phyloP scores from a whole-genome alignment of 805 yeast species.

The Sugiyamaella chiloensis region DNA sequence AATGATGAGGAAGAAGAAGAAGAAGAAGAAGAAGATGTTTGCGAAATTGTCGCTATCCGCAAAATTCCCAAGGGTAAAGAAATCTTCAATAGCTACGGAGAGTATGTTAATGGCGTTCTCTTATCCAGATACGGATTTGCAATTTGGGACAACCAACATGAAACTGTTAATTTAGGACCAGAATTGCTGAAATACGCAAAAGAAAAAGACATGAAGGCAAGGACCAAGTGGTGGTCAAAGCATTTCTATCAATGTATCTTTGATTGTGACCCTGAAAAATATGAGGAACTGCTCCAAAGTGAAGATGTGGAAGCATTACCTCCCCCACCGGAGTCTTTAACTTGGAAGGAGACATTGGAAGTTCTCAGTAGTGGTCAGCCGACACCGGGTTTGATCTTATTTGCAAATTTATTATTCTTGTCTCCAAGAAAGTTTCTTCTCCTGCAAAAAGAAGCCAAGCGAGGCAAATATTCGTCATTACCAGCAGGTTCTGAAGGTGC shows the following conservation, averaged over 20 bases:
- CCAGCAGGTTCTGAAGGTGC: slow-evolving; percentile 12
- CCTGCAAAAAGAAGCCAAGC: slow-evolving; percentile 20
- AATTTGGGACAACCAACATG: slow-evolving; percentile 50
- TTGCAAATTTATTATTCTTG: slow-evolving; percentile 20
- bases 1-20: slow-evolving; percentile 27
- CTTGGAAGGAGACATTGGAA: slow-evolving; percentile 24
- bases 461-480: slow-evolving; percentile 16
- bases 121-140: slow-evolving; percentile 80
- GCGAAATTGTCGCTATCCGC: slow-evolving; percentile 59
- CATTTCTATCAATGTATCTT: slow-evolving; percentile 40
- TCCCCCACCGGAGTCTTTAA: slow-evolving; percentile 15
- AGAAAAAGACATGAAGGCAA: slow-evolving; percentile 26
- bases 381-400: slow-evolving; percentile 14
- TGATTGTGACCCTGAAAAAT: slow-evolving; percentile 25
- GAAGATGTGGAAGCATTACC: slow-evolving; percentile 14
- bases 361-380: slow-evolving; percentile 21
- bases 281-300: slow-evolving; percentile 21
- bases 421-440: slow-evolving; percentile 17
- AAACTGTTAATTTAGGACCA: slow-evolving; percentile 54
- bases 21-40: slow-evolving; percentile 44
- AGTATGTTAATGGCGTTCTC: slow-evolving; percentile 59
- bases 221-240: slow-evolving; percentile 46
- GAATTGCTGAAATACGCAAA: slow-evolving; percentile 42
- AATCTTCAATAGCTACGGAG: slow-evolving; percentile 81
- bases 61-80: slow-evolving; percentile 52